These are phyloP conservation scores for Beta macrorhiza DNA, from an alignment of 179 eudicot genomes.

Conservation along the genomic window DNA sequence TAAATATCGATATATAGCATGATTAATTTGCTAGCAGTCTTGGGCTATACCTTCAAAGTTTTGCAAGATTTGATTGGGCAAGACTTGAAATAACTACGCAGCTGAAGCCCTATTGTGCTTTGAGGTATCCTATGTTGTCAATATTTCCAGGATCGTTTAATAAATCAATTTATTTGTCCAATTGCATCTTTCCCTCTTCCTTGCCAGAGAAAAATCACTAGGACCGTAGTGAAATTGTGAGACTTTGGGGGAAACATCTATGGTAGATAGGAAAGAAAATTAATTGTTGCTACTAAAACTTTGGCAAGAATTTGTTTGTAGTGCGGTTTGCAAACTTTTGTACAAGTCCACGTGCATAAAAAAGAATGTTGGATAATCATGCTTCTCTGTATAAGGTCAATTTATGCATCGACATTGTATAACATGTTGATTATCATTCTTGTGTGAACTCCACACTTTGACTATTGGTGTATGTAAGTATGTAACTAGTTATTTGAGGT, in stretches of 20 bases:
- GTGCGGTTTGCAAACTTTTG: neutral
- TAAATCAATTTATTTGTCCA: neutral
- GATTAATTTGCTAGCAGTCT: slow-evolving; percentile 1
- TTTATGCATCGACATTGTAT: neutral
- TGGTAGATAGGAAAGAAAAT: neutral
- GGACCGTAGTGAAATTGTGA: neutral
- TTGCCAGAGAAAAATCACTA: neutral
- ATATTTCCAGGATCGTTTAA: neutral
- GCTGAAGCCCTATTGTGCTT: neutral
- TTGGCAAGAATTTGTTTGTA: neutral
- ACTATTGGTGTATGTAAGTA: neutral
- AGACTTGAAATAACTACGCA: neutral
- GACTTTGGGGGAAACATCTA: neutral
- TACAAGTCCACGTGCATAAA: neutral
- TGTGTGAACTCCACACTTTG: neutral
- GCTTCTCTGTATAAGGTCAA: neutral
- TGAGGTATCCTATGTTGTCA: neutral
- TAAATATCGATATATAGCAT: neutral
- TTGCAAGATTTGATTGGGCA: neutral
- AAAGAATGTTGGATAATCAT: neutral
- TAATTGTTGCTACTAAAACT: neutral
- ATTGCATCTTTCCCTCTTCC: neutral
- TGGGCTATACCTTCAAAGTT: neutral
- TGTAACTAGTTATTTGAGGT: neutral
- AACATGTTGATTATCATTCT: neutral